Evolutionary conservation across 441 rosid species (phyloP), one percentile per base, ranked within the genome.

Genomic region (Bruguiera hainesii): DNA sequence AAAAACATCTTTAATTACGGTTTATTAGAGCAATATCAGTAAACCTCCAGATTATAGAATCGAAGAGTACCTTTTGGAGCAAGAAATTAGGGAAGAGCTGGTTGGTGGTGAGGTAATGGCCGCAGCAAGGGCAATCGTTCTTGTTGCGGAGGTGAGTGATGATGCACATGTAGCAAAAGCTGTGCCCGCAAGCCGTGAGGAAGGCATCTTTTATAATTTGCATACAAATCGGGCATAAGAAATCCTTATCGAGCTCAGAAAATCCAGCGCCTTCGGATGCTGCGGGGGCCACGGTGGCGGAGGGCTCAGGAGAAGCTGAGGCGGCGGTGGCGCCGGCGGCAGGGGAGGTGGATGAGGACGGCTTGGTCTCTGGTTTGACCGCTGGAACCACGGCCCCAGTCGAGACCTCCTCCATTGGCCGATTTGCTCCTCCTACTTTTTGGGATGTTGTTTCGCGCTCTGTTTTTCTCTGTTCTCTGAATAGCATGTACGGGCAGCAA

Each of bases 81-180:
- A 92, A 73, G 73, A 92, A 84, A 73, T 90, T 92, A 73, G 98
- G 98, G 81, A 82, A 92, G 52, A 96, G 91, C 78, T 90, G 93
- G 67, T 82, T 89, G 73, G 65, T 77, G 60, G 93, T 88, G 73
- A 96, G 97, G 72, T 73, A 85, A 50, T 90, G 96, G 51, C 80
- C 85, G 65, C 99, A 96, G 77, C 96, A 89, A 71, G 98, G 99
- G 76, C 99, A 96, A 78, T 96, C 98, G 60, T 76, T 96, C 87
- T 96, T 96, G 83, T 90, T 85, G 53, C 85, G 77, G 51, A 96
- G 93, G 68, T 96, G 98, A 35, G 97, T 96, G 77, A 84, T 89
- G 70, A 96, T 85, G 65, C 99, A 96, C 98, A 89, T 89, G 80
- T 89, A 89, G 79, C 98, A 96, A 82, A 96, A 96, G 74, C 98